Conservation (phyloP, 257 asterid genomes). For the Dorcoceras hygrometricum region DNA sequence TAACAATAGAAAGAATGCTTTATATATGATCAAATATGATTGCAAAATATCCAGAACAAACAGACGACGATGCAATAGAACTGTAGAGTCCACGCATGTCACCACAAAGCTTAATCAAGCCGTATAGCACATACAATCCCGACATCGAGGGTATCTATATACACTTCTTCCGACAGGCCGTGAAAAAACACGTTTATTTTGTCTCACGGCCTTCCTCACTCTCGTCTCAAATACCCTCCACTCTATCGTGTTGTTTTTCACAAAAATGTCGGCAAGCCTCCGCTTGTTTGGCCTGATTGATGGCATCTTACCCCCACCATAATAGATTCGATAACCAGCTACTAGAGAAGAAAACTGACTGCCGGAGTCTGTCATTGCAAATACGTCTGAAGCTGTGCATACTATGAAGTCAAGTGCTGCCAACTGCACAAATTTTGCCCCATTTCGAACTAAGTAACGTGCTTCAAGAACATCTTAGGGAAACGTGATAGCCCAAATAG, state of each 20-base stretch:
- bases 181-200: conserved; percentile 81
- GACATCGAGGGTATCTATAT: conserved; percentile 85
- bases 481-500: conserved; percentile 2
- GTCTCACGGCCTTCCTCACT: conserved; percentile 90
- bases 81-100: conserved; percentile 5
- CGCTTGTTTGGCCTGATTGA: conserved; percentile 98
- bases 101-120: conserved; percentile 28
- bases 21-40: conserved; percentile 20
- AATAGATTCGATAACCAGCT: conserved; percentile 87
- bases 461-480: neutral
- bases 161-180: conserved; percentile 93
- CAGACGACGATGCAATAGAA: conserved; percentile 6
- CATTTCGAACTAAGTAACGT: conserved; percentile 5
- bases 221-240: conserved; percentile 92
- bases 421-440: conserved; percentile 52
- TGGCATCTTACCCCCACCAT: conserved; percentile 82
- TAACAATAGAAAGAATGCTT: conserved; percentile 18
- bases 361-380: conserved; percentile 98
- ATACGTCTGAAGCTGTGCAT: conserved; percentile 85
- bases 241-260: conserved; percentile 82
- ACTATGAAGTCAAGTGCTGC: conserved; percentile 95
- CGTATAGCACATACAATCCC: conserved; percentile 74
- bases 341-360: conserved; percentile 91
- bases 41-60: conserved; percentile 9
- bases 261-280: conserved; percentile 84